Conservation (phyloP, 177 flowering plant species). For the Vitis hybrid region DNA sequence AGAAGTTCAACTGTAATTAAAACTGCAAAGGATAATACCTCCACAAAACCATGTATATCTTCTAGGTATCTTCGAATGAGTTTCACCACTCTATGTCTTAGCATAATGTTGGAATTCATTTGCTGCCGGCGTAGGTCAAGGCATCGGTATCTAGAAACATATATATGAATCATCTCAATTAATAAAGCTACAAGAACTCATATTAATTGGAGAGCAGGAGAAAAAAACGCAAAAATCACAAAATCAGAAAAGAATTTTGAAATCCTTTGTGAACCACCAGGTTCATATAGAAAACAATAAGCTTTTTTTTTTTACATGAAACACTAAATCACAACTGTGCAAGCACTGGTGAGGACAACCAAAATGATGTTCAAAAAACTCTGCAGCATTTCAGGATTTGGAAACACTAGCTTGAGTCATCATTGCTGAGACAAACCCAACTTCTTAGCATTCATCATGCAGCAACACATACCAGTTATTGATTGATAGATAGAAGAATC, state of each 20-base stretch:
- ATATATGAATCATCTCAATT: background rate
- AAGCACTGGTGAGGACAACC: too few species aligned
- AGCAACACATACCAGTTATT: too few species aligned
- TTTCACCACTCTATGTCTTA: slow-evolving; percentile 86
- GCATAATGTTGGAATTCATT: slow-evolving; percentile 64
- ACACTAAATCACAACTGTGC: too few species aligned
- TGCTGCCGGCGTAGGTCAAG: slow-evolving; percentile 88
- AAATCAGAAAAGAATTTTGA: background rate
- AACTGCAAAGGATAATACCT: slow-evolving; percentile 49
- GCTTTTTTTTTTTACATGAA: too few species aligned
- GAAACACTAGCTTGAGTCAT: too few species aligned
- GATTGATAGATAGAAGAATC: too few species aligned
- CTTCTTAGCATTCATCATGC: too few species aligned
- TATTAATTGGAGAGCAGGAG: background rate
- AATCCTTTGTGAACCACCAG: background rate
- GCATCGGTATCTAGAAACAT: slow-evolving; percentile 63
- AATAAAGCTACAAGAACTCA: background rate
- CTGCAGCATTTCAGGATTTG: too few species aligned
- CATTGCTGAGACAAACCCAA: too few species aligned
- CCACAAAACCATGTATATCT: slow-evolving; percentile 81
- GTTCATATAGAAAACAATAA: too few species aligned
- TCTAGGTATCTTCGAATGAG: slow-evolving; percentile 82
- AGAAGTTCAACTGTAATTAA: background rate
- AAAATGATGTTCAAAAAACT: too few species aligned
- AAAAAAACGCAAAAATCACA: background rate